Evolutionary conservation across 306 rosid species (phyloP), one percentile per base, ranked within the genome.

Genomic region (Cyamopsis tetragonoloba): DNA sequence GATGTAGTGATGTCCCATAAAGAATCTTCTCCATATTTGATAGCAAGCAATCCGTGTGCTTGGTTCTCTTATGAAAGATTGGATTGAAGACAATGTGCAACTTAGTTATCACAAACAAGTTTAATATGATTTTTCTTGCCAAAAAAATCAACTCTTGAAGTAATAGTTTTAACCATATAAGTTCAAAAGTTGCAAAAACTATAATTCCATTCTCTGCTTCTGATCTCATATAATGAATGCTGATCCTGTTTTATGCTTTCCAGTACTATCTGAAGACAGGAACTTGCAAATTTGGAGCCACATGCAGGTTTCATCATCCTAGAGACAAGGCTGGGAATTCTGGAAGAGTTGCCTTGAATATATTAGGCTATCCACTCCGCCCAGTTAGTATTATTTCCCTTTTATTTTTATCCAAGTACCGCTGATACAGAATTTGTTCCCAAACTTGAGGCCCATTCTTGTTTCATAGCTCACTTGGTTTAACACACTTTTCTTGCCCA

Each of bases 281-380:
- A 71, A 92, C 96, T 63, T 92, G 98, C 89, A 92, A 89, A 86
- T 92, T 92, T 74, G 98, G 98, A 79, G 92, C 98, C 31, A 89
- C 98, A 6, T 92, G 98, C 91, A 89, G 91, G 81, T 92, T 89
- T 87, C 88, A 92, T 80, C 96, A 92, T 77, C 96, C 98, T 55
- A 81, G 92, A 87, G 98, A 92, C 80, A 89, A 84, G 77, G 98
- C 96, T 6, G 98, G 98, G 73, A 76, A 87, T 57, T 84, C 96
- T 63, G 98, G 96, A 87, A 82, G 96, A 87, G 98, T 86, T 77
- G 82, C 93, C 63, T 81, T 92, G 75, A 92, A 92, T 75, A 81
- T 83, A 59, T 76, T 87, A 77, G 98, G 98, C 86, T 92, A 86
- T 78, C 98, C 98, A 35, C 93, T 89, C 75, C 96, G 98, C 67